Evolutionary conservation across 2,329 filamentous ascomycete genomes (phyloP).

Genomic region (Blastomyces percursus): DNA sequence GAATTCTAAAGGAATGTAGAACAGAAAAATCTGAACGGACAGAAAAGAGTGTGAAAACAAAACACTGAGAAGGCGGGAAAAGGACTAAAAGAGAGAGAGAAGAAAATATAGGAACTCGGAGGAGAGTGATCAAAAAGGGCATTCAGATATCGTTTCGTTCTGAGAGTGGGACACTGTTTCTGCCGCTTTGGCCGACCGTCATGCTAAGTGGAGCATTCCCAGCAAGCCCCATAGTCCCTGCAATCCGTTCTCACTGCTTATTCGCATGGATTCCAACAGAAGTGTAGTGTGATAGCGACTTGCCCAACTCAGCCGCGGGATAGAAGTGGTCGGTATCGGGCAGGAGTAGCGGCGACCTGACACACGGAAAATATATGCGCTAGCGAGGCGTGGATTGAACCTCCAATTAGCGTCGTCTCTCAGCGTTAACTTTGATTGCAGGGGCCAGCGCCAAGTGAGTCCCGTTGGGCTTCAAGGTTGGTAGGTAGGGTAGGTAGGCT

Average conservation of each 20-base stretch:
- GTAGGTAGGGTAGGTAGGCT: too few relatives aligned
- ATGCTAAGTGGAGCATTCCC: background rate
- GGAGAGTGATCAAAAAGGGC: slow-evolving; percentile 3
- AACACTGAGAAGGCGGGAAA: slow-evolving; percentile 10
- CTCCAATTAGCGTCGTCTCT: background rate
- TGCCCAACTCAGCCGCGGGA: background rate
- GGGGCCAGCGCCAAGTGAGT: background rate
- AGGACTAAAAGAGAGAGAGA: slow-evolving; percentile 15
- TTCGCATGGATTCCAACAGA: background rate
- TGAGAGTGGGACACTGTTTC: background rate
- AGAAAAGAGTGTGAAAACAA: slow-evolving; percentile 11
- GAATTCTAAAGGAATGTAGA: slow-evolving; percentile 4
- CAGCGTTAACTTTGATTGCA: slow-evolving; percentile 2
- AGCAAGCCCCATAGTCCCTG: background rate
- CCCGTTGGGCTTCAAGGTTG: background rate
- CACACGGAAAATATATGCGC: background rate
- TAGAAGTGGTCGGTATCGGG: background rate
- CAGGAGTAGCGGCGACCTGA: background rate
- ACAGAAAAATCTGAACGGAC: slow-evolving; percentile 11
- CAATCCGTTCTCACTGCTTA: background rate
- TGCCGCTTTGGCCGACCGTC: background rate
- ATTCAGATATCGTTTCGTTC: slow-evolving; percentile 2
- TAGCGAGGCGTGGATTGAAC: background rate
- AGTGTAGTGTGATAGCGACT: background rate
- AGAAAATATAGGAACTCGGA: slow-evolving; percentile 6